Evolutionary conservation across 441 rosid genomes (phyloP).

Genomic region (Sinapis alba): DNA sequence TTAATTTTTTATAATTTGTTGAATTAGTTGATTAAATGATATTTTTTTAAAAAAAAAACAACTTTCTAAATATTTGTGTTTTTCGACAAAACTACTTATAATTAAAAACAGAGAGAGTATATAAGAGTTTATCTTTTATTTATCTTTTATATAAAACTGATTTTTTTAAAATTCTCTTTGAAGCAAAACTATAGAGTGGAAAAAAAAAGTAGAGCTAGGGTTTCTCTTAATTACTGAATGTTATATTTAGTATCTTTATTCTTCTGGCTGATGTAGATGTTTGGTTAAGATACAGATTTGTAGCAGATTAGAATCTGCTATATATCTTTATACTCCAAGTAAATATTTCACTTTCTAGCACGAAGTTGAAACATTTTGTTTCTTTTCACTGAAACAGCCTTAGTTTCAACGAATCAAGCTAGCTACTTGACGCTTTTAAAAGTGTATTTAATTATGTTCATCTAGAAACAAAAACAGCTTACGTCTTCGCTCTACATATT

Average conservation of each 20-base stretch:
- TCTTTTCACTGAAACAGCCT: neutral
- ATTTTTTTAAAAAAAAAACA: no score
- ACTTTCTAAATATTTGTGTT: no score
- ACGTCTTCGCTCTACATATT: neutral
- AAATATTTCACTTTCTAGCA: neutral
- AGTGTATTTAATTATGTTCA: neutral
- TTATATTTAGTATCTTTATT: neutral
- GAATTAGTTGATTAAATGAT: no score
- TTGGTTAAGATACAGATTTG: neutral
- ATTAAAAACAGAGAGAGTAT: no score
- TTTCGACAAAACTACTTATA: no score
- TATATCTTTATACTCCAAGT: neutral
- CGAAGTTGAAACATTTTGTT: neutral
- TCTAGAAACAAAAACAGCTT: neutral
- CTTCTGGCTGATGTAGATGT: neutral
- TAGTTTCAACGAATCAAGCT: neutral
- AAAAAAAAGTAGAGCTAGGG: neutral
- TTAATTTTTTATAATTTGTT: no score
- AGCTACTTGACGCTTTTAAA: neutral
- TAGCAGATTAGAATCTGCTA: neutral
- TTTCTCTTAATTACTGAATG: neutral
- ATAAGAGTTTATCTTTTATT: no score
- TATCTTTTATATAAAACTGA: neutral
- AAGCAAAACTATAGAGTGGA: neutral
- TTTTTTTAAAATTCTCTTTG: neutral